phyloP scores from a whole-genome alignment of 2,329 filamentous ascomycete genomes.

The Aspergillus texensis region DNA sequence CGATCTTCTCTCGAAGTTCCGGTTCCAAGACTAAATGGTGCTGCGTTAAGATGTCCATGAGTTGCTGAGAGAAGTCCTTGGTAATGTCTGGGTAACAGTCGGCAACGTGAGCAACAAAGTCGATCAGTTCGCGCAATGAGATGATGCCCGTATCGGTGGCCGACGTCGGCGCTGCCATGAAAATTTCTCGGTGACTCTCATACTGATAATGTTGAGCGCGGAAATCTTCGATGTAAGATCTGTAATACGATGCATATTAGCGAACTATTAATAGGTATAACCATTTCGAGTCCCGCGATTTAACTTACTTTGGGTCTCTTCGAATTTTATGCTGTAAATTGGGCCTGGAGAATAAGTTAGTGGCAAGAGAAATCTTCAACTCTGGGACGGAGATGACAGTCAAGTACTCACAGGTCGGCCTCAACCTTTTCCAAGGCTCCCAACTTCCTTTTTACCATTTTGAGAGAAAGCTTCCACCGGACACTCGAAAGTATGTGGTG shows the following conservation, averaged over 20 bases:
- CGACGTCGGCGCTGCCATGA: constrained; percentile 78
- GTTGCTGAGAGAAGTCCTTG: constrained; percentile 72
- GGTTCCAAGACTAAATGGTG: constrained; percentile 82
- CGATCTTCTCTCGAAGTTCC: constrained; percentile 90
- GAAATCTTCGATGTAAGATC: constrained; percentile 89
- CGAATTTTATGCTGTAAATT: constrained; percentile 91
- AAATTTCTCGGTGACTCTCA: constrained; percentile 86
- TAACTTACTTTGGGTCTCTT: constrained; percentile 73
- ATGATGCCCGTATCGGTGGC: constrained; percentile 77
- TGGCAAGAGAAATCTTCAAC: constrained; percentile 20
- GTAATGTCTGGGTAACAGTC: constrained; percentile 89
- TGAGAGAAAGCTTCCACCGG: constrained; percentile 11
- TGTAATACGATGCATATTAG: constrained; percentile 35
- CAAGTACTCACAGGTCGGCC: constrained; percentile 70
- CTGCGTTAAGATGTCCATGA: constrained; percentile 76
- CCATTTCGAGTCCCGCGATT: background rate
- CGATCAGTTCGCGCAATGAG: constrained; percentile 86
- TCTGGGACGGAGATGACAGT: constrained; percentile 7
- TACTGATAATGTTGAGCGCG: constrained; percentile 87
- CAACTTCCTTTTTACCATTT: constrained; percentile 84
- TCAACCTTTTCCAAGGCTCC: constrained; percentile 94
- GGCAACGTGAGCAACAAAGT: constrained; percentile 89
- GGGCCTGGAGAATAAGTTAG: constrained; percentile 55
- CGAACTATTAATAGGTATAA: background rate
- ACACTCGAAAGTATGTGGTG: constrained; percentile 56